phyloP scores from a whole-genome alignment of 192 early-diverging fungal genomes.

The Coemansia sp. region DNA sequence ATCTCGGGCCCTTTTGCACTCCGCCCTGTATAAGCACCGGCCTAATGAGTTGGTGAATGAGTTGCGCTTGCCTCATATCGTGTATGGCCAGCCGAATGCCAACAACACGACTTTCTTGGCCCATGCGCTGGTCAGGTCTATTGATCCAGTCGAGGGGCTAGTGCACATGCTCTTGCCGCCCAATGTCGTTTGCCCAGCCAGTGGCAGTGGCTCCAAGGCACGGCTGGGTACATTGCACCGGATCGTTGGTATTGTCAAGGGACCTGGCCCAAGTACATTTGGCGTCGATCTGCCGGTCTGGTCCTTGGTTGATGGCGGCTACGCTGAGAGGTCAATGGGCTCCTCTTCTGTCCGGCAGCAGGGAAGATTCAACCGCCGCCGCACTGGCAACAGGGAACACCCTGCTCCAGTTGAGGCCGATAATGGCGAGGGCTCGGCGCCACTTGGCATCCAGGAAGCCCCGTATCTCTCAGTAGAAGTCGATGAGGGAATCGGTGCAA shows the following conservation, averaged over 20 bases:
- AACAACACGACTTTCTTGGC: constrained; percentile 58
- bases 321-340: constrained; percentile 43
- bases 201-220: no score
- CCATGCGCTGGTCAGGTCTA: constrained; percentile 65
- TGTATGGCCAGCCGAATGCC: constrained; percentile 38
- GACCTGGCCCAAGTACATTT: constrained; percentile 22
- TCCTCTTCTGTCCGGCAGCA: neutral
- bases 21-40: neutral
- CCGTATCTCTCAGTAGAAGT: constrained; percentile 44
- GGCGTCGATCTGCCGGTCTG: constrained; percentile 42
- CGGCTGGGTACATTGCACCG: constrained; percentile 13
- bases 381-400: neutral
- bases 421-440: neutral
- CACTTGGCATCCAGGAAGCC: constrained; percentile 42
- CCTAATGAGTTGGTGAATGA: neutral
- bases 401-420: neutral
- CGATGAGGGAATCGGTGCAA: constrained; percentile 45
- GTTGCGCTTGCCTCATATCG: constrained; percentile 36
- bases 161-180: constrained; percentile 61
- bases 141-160: constrained; percentile 56
- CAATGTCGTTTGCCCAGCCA: constrained; percentile 3
- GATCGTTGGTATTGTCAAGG: constrained; percentile 43
- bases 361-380: neutral
- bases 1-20: constrained; percentile 18
- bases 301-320: constrained; percentile 43